phyloP scores from a whole-genome alignment of 2,329 filamentous ascomycete genomes.

The Arthrobotrys megalospora region DNA sequence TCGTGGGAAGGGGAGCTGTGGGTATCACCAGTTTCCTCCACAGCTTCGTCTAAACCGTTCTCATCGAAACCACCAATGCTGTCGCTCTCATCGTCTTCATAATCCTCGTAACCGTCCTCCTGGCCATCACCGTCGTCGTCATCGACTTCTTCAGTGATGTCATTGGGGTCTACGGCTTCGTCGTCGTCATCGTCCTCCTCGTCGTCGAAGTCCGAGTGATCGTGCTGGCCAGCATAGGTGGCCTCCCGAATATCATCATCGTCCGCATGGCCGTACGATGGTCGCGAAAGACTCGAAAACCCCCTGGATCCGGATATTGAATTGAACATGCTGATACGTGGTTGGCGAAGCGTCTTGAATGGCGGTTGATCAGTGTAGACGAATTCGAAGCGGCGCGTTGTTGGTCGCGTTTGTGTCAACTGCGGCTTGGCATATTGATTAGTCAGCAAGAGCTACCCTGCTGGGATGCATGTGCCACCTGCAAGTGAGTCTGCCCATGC shows the following conservation, averaged over 20 bases:
- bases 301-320: conserved; percentile 37
- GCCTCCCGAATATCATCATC: conserved; percentile 16
- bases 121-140: conserved; percentile 11
- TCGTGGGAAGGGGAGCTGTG: background rate
- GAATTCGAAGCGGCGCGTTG: background rate
- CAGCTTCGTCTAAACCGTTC: conserved; percentile 19
- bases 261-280: conserved; percentile 33
- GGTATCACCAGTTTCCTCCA: conserved; percentile 14
- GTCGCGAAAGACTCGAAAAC: conserved; percentile 40
- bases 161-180: conserved; percentile 28
- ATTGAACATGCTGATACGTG: conserved; percentile 47
- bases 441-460: conserved; percentile 18
- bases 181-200: conserved; percentile 43
- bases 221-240: background rate
- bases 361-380: background rate
- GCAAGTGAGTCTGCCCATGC: conserved; percentile 15
- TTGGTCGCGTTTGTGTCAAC: conserved; percentile 10
- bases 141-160: conserved; percentile 4
- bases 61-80: conserved; percentile 15
- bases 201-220: conserved; percentile 42
- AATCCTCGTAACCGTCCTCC: conserved; percentile 18
- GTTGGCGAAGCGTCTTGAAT: background rate
- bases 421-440: conserved; percentile 10
- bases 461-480: conserved; percentile 31
- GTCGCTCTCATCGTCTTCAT: conserved; percentile 35